These are phyloP conservation scores for Epichloe amarillans DNA, from an alignment of 2,329 filamentous ascomycete genomes.

Conservation along the genomic window DNA sequence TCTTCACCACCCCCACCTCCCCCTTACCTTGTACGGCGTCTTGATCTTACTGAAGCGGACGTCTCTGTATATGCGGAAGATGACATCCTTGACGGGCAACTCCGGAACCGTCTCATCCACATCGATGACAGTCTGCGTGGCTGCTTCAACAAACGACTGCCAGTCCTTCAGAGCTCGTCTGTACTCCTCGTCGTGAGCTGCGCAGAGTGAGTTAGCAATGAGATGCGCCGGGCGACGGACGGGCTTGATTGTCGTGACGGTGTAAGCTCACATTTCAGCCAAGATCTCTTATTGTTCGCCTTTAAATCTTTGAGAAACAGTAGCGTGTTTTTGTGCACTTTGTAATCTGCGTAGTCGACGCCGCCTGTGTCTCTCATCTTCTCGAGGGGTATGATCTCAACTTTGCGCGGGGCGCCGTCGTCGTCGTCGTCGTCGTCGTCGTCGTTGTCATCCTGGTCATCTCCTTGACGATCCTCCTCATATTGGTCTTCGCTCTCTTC, in stretches of 20 bases:
- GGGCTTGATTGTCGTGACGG: background rate
- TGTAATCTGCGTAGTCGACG: slow-evolving; percentile 35
- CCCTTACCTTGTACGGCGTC: slow-evolving; percentile 71
- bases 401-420: slow-evolving; percentile 21
- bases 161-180: slow-evolving; percentile 69
- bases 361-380: slow-evolving; percentile 21
- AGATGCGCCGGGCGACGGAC: background rate
- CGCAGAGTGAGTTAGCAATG: background rate
- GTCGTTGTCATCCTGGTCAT: slow-evolving; percentile 14
- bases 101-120: slow-evolving; percentile 76
- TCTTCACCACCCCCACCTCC: background rate
- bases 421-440: slow-evolving; percentile 24
- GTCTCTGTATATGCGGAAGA: slow-evolving; percentile 80
- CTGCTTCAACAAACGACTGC: slow-evolving; percentile 59
- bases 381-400: slow-evolving; percentile 22
- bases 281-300: slow-evolving; percentile 43
- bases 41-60: slow-evolving; percentile 72
- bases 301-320: slow-evolving; percentile 45
- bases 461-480: slow-evolving; percentile 13
- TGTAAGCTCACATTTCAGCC: slow-evolving; percentile 41
- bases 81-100: slow-evolving; percentile 70
- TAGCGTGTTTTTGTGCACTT: slow-evolving; percentile 43
- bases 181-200: slow-evolving; percentile 71
- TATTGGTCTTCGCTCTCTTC: slow-evolving; percentile 12
- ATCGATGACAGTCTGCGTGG: slow-evolving; percentile 57